Percentiles rank a stretch among this genome's conserved stretches.
phyloP scores from a whole-genome alignment of 1,284 basidiomycete genomes.

The Apiotrichum veenhuisii region DNA sequence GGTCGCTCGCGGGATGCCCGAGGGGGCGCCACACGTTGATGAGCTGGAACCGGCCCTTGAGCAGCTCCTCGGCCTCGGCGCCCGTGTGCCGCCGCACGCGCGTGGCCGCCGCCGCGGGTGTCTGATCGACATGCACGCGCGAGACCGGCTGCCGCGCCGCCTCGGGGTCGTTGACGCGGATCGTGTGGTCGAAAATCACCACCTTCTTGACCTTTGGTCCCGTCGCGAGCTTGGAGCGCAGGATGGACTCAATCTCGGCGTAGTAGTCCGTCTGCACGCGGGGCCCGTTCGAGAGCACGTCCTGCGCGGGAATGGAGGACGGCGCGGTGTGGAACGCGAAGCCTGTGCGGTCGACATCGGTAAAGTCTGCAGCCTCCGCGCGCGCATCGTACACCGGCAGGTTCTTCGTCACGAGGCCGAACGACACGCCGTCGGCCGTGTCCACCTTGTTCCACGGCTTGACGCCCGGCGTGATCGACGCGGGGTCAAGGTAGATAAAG shows the following conservation, averaged over 20 bases:
- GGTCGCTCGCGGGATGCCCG: constrained; percentile 11
- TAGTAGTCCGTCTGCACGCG: constrained; percentile 14
- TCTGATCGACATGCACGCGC: constrained; percentile 23
- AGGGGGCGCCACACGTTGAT: constrained; percentile 25
- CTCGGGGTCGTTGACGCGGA: constrained; percentile 14
- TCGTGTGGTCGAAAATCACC: constrained; percentile 21
- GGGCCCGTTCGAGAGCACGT: constrained; percentile 10
- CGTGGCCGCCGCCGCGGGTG: constrained; percentile 11
- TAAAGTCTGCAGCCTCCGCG: constrained; percentile 11
- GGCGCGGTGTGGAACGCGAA: constrained; percentile 19
- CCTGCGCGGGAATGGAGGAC: constrained; percentile 6
- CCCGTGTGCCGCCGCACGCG: constrained; percentile 17
- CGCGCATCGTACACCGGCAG: constrained; percentile 19
- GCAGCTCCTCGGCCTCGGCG: constrained; percentile 15
- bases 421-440: constrained; percentile 1
- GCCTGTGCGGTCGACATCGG: constrained; percentile 17
- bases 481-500: constrained; percentile 16
- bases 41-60: constrained; percentile 19
- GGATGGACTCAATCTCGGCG: constrained; percentile 13
- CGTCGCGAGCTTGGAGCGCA: constrained; percentile 13
- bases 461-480: background rate
- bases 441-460: constrained; percentile 22
- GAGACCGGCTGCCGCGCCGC: constrained; percentile 17
- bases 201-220: constrained; percentile 10
- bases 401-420: background rate